These are phyloP conservation scores for Trametes sp. DNA, from an alignment of 1,284 basidiomycete genomes.

Conservation along the genomic window DNA sequence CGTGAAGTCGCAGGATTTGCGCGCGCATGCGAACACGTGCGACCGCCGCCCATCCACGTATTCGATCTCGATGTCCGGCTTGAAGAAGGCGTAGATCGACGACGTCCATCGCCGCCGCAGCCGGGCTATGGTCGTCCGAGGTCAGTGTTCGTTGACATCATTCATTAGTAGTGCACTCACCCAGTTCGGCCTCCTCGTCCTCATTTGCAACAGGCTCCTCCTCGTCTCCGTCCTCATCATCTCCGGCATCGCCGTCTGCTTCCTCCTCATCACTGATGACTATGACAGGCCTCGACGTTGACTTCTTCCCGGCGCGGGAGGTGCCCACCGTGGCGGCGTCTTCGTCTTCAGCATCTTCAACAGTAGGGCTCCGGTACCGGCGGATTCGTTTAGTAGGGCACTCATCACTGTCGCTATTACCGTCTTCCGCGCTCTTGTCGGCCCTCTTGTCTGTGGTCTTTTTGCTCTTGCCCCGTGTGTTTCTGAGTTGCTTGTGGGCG, in stretches of 20 bases:
- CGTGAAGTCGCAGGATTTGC: slow-evolving; percentile 34
- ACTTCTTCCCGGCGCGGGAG: neutral
- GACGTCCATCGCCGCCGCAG: slow-evolving; percentile 34
- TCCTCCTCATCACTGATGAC: neutral
- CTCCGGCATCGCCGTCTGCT: neutral
- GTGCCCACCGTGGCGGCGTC: neutral
- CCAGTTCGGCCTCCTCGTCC: neutral
- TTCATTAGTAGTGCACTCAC: neutral
- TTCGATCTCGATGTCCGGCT: slow-evolving; percentile 33
- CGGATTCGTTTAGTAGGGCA: neutral
- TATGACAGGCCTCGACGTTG: neutral
- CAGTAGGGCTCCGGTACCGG: neutral
- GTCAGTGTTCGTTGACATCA: neutral
- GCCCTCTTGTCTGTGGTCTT: too few species aligned
- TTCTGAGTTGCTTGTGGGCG: too few species aligned
- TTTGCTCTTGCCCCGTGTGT: too few species aligned
- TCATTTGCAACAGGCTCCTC: neutral
- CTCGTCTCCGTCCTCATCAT: neutral
- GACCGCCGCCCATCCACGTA: slow-evolving; percentile 29
- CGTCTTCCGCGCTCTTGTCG: too few species aligned
- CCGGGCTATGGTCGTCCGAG: slow-evolving; percentile 22
- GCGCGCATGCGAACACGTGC: slow-evolving; percentile 41
- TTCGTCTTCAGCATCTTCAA: neutral
- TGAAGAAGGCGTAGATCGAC: slow-evolving; percentile 44
- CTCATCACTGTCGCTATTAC: neutral